Evolutionary conservation across 495 filamentous ascomycete species (phyloP), one percentile per base, ranked within the genome.

Genomic region (Talaromyces thailandensis): DNA sequence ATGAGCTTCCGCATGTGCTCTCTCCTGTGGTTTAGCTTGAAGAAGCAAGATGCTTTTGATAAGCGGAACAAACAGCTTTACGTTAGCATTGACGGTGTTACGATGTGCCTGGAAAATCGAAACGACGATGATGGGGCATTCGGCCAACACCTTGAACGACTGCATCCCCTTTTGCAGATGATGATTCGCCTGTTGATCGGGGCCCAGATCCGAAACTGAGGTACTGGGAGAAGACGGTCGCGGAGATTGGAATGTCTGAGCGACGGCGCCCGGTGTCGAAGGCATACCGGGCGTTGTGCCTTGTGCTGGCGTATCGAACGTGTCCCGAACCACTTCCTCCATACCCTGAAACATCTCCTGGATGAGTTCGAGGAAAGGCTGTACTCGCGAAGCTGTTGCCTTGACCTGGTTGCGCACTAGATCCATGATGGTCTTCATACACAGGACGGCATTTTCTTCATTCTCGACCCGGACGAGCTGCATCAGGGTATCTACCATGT

Each of bases 71-170:
- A 99, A 99, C 2, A 84, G 79, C 79, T 91, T 94, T 43, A 99
- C 93, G 66, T 98, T 98, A 48, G 82, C 80, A 25, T 82, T 76
- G 2, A 96, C 94, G 26, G 86, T 88, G 24, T 70, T 75, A 56
- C 93, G 84, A 65, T 99, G 91, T 2, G 91, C 88, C 73, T 98
- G 94, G 75, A 99, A 98, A 65, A 98, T 88, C 7, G 95, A 98
- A 18, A 99, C 95, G 29, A 99, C 95, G 62, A 98, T 97, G 63
- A 99, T 99, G 1, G 95, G 95, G 65, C 93, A 98, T 71, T 99
- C 95, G 0, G 93, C 90, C 16, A 98, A 82, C 35, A 99, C 95
- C 73, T 98, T 99, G 82, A 99, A 99, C 5, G 93, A 97, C 73
- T 96, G 89, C 93, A 97, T 96, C 18, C 95, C 94, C 70, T 88